A percentile compares a stretch with the other conserved stretches of the same genome.
These are phyloP conservation scores for Aureobasidium sp. DNA, from an alignment of 2,329 filamentous ascomycete genomes.

Conservation along the genomic window DNA sequence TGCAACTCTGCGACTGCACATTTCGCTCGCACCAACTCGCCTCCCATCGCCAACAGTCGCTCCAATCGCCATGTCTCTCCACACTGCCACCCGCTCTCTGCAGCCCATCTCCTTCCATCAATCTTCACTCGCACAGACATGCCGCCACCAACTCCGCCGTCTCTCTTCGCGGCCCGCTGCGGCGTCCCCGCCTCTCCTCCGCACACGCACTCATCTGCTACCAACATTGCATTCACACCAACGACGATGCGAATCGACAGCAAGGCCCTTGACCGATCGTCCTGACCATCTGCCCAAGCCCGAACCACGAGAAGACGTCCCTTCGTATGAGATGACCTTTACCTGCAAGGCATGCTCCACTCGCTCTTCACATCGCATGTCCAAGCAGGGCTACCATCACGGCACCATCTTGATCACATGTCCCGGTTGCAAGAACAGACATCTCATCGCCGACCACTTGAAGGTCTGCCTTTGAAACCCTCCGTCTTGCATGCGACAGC, in stretches of 20 bases:
- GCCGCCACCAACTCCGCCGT: slow-evolving; percentile 1
- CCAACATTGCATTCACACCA: slow-evolving; percentile 24
- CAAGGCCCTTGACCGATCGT: slow-evolving; percentile 27
- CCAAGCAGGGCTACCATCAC: slow-evolving; percentile 90
- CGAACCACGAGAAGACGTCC: slow-evolving; percentile 37
- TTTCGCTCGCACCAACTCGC: neutral
- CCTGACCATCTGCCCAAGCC: slow-evolving; percentile 19
- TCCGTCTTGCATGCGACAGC: neutral
- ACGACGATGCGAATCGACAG: slow-evolving; percentile 19
- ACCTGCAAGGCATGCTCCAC: slow-evolving; percentile 74
- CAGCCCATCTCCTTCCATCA: slow-evolving; percentile 3
- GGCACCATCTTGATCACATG: slow-evolving; percentile 87
- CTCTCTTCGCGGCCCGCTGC: slow-evolving; percentile 6
- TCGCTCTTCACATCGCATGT: slow-evolving; percentile 76
- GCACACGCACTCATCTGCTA: slow-evolving; percentile 5
- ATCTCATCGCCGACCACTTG: slow-evolving; percentile 88
- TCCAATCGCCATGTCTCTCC: slow-evolving; percentile 5
- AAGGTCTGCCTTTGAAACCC: slow-evolving; percentile 38
- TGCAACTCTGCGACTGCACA: neutral
- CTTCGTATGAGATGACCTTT: slow-evolving; percentile 81
- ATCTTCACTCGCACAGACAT: neutral
- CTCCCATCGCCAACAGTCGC: too few relatives aligned
- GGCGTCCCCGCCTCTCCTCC: slow-evolving; percentile 18
- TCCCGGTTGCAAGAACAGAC: slow-evolving; percentile 75
- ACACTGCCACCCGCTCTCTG: neutral